phyloP scores from a whole-genome alignment of 768 basidiomycete species.

The Boletus huronensis region DNA sequence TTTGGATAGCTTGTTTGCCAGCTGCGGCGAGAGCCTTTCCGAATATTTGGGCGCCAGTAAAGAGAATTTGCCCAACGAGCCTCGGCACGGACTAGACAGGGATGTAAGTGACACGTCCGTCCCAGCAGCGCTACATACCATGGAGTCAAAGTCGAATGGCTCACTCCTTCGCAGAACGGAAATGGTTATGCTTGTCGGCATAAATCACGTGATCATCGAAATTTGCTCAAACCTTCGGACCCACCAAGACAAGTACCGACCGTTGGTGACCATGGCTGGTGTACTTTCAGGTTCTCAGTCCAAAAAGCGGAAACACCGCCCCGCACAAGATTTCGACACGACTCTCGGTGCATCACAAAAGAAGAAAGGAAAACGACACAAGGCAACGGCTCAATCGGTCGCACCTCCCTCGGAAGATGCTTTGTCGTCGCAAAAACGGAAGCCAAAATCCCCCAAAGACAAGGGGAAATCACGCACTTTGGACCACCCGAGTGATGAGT shows the following conservation, averaged over 20 bases:
- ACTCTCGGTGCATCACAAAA: conserved; percentile 34
- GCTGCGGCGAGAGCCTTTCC: conserved; percentile 92
- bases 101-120: not conserved
- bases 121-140: conserved; percentile 15
- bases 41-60: conserved; percentile 75
- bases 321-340: conserved; percentile 16
- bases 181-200: not conserved
- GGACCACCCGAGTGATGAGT: conserved; percentile 49
- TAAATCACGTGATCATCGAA: conserved; percentile 22
- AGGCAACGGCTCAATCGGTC: not conserved
- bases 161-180: not conserved
- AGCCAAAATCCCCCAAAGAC: conserved; percentile 26
- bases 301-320: conserved; percentile 54
- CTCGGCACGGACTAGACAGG: conserved; percentile 69
- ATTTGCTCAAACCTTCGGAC: not conserved
- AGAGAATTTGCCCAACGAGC: conserved; percentile 72
- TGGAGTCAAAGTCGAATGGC: conserved; percentile 10
- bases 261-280: conserved; percentile 6
- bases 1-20: conserved; percentile 88
- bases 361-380: conserved; percentile 32
- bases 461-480: conserved; percentile 38
- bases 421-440: conserved; percentile 10
- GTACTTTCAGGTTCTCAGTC: conserved; percentile 8
- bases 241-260: not conserved
- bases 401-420: conserved; percentile 7